These are phyloP conservation scores for Globisporangium nodosum DNA, from an alignment of 352 stramenopile genomes.

Conservation along the genomic window DNA sequence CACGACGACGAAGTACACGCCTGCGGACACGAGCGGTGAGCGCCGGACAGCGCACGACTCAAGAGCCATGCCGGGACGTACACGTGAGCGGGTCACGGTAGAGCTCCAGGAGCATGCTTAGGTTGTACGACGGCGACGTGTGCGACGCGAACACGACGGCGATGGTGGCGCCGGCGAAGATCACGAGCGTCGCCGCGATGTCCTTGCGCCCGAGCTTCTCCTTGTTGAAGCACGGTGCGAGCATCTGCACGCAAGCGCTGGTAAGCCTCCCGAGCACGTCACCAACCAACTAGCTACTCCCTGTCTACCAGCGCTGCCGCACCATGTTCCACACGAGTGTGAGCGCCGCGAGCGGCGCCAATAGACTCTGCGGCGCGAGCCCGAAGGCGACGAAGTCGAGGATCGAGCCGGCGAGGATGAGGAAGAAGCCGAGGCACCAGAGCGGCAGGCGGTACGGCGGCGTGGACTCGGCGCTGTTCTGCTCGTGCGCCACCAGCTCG, in stretches of 20 bases:
- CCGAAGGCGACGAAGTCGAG: constrained; percentile 91
- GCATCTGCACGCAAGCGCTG: constrained; percentile 29
- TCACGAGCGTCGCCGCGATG: constrained; percentile 74
- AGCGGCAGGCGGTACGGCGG: constrained; percentile 75
- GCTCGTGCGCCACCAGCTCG: constrained; percentile 48
- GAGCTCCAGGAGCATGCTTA: constrained; percentile 71
- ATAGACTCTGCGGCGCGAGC: constrained; percentile 81
- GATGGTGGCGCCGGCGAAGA: constrained; percentile 78
- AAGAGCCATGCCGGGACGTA: constrained; percentile 6
- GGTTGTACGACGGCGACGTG: constrained; percentile 77
- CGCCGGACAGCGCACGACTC: too few relatives aligned
- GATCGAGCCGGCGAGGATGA: constrained; percentile 77
- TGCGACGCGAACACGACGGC: constrained; percentile 81
- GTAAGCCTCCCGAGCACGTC: background rate
- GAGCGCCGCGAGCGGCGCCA: constrained; percentile 84
- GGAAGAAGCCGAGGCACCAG: constrained; percentile 79
- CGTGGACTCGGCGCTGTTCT: constrained; percentile 30
- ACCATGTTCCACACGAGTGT: constrained; percentile 92
- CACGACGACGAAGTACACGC: constrained; percentile 52
- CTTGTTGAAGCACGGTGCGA: constrained; percentile 85
- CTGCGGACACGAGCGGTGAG: constrained; percentile 6
- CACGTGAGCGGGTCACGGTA: constrained; percentile 72
- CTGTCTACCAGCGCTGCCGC: constrained; percentile 1
- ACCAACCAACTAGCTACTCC: background rate
- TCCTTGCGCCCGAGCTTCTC: constrained; percentile 80